Base-by-base conservation (phyloP, 75 land plant genomes). In the Ceratopteris richardii region DNA sequence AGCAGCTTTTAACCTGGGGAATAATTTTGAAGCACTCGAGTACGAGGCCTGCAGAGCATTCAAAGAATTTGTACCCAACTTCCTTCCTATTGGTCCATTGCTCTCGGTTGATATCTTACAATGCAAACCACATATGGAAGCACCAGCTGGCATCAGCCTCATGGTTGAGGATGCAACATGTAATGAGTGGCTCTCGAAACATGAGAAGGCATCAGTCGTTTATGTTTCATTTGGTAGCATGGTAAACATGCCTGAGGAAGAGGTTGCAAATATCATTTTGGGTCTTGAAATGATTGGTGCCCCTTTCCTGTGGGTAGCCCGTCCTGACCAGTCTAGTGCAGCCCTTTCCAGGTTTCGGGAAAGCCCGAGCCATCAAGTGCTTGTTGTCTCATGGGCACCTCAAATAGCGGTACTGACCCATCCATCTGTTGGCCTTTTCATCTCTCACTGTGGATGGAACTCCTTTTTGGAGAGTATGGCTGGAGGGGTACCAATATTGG, bases 401-500 rank as follows among this genome's bases (percentile, higher is more conserved):
- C 85, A 91, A 39, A 47, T 72, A 4, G 17, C 62, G 60, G 80
- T 90, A 0, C 80, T 86, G 1, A 56, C 68, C 18, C 88, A 90
- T 52, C 59, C 56, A 6, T 54, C 87, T 10, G 56, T 73, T 18
- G 83, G 81, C 22, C 80, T 66, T 0, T 83, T 87, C 58, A 61
- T 87, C 23, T 80, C 82, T 0, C 91, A 83, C 50, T 80, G 87
- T 53, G 87, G 96, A 9, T 86, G 87, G 91, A 90, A 90, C 70
- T 88, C 85, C 21, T 61, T 51, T 0, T 2, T 88, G 44, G 93
- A 88, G 69, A 74, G 66, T 24, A 41, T 80, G 1, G 31, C 47
- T 26, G 59, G 68, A 0, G 84, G 80, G 0, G 59, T 81, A 60
- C 80, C 82, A 17, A 68, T 84, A 80, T 63, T 77, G 26, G 75